Evolutionary conservation across 2,329 filamentous ascomycete genomes (phyloP), one percentile per base, ranked within the genome.

Genomic region (Ophidiomyces ophidiicola): DNA sequence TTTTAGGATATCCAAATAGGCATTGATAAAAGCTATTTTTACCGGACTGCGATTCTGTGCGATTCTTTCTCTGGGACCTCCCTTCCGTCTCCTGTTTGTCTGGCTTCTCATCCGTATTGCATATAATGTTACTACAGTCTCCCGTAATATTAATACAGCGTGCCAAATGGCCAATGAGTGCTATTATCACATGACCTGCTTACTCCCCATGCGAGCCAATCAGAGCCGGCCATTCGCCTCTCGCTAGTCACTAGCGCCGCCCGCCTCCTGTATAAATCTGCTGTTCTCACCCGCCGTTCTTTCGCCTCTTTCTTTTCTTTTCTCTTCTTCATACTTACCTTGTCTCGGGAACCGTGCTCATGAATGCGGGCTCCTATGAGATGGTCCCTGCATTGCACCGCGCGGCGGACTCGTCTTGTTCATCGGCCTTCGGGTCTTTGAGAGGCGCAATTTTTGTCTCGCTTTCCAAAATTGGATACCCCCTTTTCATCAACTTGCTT

Each of bases 361-460:
- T 50, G 48, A 64, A 62, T 55, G 56, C 57, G 58, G 57, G 53
- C 51, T 53, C 58, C 60, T 58, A 66, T 57, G 53, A 53, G 58
- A 57, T 58, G 59, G 67, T 61, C 61, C 65, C 68, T 71, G 64
- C 69, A 71, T 72, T 71, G 69, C 69, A 72, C 68, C 70, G 50
- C 67, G 68, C 61, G 68, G 68, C 52, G 66, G 63, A 63, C 59
- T 65, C 55, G 50, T 45, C 58, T 47, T 54, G 58, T 66, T 63
- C 61, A 67, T 62, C 58, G 61, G 61, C 58, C 51, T 68, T 62
- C 61, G 63, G 64, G 61, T 58, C 56, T 61, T 61, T 63, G 56
- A 59, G 54, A 59, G 59, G 63, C 61, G 61, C 54, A 67, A 66
- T 67, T 65, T 67, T 67, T 67, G 64, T 58, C 66, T 41, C 32